Base-by-base conservation (phyloP, 1,284 basidiomycete genomes). In the Wallemia ichthyophaga region DNA sequence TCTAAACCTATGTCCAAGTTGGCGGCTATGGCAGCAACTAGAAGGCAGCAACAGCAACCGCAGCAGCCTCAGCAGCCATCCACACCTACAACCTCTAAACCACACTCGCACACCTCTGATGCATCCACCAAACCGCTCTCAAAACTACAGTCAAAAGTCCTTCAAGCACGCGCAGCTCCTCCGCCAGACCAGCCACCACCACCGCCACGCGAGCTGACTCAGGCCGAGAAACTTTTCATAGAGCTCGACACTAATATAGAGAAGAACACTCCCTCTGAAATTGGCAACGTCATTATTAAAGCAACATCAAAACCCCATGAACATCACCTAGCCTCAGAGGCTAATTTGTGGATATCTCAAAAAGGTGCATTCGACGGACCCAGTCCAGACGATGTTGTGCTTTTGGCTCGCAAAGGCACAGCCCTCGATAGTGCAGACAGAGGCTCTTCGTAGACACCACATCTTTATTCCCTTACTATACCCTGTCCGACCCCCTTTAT, bases 321-420 rank as follows among this genome's bases (percentile, higher is more conserved):
- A 13, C 11, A 48, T 21, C 13, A 48, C n/a, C 5, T 5, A 21
- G 37, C 11, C n/a, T 5, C 5, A 13, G 37, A 11, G n/a, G 37
- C 11, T 15, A 17, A 13, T 21, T 21, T 48, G 37, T 48, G 37
- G 37, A 48, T 21, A 13, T 48, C 3, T 21, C n/a, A 21, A 5
- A 48, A 48, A 48, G 37, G 37, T 21, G 72, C 77, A 7, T 88
- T 88, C 64, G 78, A 84, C 62, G 73, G 74, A 25, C 84, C 83
- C n/a, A 89, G 85, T 67, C 86, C 87, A 13, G 86, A 91, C 64
- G 86, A 91, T 65, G 70, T 82, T 60, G 79, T 91, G 15, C 72
- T 83, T 66, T 78, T 78, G 63, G 85, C 87, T 32, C 78, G 87
- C 31, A 77, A 76, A 59, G 83, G 83, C 56, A 85, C 86, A 5